These are phyloP conservation scores for Rhododendron ferrugineum DNA, from an alignment of 148 eudicot genomes.

Conservation along the genomic window DNA sequence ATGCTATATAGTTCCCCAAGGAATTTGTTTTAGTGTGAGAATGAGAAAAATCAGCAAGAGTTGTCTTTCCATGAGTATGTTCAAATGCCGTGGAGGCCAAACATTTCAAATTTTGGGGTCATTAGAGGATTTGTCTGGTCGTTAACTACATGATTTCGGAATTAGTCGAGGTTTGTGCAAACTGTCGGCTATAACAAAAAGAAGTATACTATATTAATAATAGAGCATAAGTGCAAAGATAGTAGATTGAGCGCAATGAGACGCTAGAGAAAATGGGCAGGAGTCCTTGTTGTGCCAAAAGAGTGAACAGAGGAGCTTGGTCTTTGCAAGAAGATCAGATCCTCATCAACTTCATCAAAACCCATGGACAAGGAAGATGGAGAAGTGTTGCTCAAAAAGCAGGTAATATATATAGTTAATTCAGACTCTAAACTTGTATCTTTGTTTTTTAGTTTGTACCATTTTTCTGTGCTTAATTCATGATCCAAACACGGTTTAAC, in stretches of 20 bases:
- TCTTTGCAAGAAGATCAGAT: conserved; percentile 4
- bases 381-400: conserved; percentile 10
- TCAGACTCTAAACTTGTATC: background rate
- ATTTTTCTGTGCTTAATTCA: background rate
- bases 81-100: no score
- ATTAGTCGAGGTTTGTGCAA: no score
- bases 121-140: no score
- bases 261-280: conserved; percentile 4
- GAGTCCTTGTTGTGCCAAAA: conserved; percentile 4
- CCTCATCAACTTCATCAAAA: conserved; percentile 3
- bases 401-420: background rate
- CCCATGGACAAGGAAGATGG: conserved; percentile 14
- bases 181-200: no score
- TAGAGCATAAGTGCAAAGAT: background rate
- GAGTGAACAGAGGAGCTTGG: conserved; percentile 19
- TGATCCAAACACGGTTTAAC: background rate
- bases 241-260: background rate
- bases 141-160: no score
- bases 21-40: no score
- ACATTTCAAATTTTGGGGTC: no score
- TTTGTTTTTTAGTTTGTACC: background rate
- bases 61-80: no score
- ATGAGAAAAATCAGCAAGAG: no score
- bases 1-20: no score
- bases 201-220: background rate